Evolutionary conservation across 257 asterid species (phyloP).

Genomic region (Coffea canephora): DNA sequence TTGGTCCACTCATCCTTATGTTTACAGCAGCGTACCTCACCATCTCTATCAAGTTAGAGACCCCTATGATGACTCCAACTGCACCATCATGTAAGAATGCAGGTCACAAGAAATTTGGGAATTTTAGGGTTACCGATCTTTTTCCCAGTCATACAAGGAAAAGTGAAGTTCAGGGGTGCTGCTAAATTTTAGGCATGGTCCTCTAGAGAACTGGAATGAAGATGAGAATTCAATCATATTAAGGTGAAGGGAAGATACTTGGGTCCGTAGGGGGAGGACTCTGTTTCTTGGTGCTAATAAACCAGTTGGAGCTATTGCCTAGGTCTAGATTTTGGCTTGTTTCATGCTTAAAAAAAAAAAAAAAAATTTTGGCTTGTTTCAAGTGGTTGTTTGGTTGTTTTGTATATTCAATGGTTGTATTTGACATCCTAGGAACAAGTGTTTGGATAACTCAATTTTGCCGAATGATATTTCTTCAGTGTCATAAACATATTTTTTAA

Average conservation of each 20-base stretch:
- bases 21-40: neutral
- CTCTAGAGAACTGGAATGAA: too few relatives aligned
- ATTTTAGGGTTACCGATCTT: too few relatives aligned
- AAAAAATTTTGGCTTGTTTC: too few relatives aligned
- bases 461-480: too few relatives aligned
- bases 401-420: neutral
- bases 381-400: neutral
- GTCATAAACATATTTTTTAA: too few relatives aligned
- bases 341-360: too few relatives aligned
- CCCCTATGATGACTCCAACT: conserved; percentile 18
- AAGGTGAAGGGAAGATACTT: neutral
- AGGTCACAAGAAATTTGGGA: conserved; percentile 1
- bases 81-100: conserved; percentile 37
- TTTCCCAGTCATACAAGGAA: too few relatives aligned
- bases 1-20: neutral
- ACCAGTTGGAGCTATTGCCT: neutral
- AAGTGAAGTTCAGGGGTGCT: too few relatives aligned
- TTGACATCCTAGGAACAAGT: neutral
- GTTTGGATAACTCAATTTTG: too few relatives aligned
- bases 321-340: neutral
- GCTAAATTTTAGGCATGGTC: too few relatives aligned
- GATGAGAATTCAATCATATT: neutral
- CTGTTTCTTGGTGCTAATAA: neutral
- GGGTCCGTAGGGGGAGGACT: neutral
- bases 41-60: conserved; percentile 5